Conservation (phyloP, 164 flowering plant species). For the Magnolia officinalis region DNA sequence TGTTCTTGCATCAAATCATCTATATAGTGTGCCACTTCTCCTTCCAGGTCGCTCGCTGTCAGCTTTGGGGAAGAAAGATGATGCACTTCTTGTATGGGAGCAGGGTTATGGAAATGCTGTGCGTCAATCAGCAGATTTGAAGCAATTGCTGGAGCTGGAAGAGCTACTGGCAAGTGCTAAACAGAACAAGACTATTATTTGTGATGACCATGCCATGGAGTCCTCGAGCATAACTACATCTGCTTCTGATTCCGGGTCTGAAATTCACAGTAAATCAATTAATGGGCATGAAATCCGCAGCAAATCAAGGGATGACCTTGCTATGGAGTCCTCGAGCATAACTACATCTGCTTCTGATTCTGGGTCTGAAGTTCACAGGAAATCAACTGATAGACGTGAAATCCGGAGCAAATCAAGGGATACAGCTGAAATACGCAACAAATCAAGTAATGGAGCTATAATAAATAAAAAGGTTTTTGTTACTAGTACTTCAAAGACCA, state of each 20-base stretch:
- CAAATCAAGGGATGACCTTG: constrained; percentile 25
- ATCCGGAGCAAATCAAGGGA: constrained; percentile 17
- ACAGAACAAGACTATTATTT: constrained; percentile 19
- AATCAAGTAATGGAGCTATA: constrained; percentile 33
- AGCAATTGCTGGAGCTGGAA: constrained; percentile 81
- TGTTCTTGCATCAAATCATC: not conserved
- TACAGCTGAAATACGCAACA: constrained; percentile 22
- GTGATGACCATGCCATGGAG: constrained; percentile 27
- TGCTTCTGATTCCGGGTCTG: constrained; percentile 24
- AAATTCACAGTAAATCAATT: constrained; percentile 20
- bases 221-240: constrained; percentile 23
- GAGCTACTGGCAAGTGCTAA: constrained; percentile 60
- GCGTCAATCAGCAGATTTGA: constrained; percentile 67
- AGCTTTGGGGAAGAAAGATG: constrained; percentile 76
- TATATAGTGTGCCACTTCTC: constrained; percentile 2
- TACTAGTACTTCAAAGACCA: constrained; percentile 52
- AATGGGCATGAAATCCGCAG: constrained; percentile 13
- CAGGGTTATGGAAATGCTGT: constrained; percentile 70
- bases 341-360: constrained; percentile 21
- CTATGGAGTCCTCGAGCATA: constrained; percentile 27
- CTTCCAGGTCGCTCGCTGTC: constrained; percentile 69
- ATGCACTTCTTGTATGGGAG: constrained; percentile 76
- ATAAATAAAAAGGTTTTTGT: constrained; percentile 45
- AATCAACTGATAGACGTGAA: constrained; percentile 18
- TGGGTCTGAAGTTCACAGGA: constrained; percentile 19